phyloP scores from a whole-genome alignment of 257 asterid species.

The Leonotis leonurus region DNA sequence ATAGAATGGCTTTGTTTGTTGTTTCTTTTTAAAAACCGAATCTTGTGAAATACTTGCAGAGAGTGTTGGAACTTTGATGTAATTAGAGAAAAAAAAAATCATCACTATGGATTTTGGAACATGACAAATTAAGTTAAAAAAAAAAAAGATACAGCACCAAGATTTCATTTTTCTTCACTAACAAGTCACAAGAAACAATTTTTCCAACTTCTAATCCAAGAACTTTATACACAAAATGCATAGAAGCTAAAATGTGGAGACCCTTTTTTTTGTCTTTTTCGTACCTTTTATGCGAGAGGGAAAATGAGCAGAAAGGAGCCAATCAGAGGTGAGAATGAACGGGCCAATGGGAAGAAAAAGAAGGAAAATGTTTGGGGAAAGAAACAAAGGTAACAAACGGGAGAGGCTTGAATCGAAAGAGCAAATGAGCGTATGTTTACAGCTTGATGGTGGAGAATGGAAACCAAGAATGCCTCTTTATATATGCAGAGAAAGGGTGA shows the following conservation, averaged over 20 bases:
- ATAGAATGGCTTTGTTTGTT: not conserved
- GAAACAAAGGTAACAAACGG: conserved; percentile 2
- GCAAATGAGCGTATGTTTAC: not conserved
- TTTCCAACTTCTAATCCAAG: too few species aligned
- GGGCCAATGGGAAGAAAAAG: not conserved
- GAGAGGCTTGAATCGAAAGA: conserved; percentile 4
- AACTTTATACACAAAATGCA: too few species aligned
- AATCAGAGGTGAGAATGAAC: conserved; percentile 3
- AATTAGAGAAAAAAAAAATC: too few species aligned
- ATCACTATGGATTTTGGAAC: too few species aligned
- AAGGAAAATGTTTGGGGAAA: not conserved
- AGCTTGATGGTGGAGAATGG: conserved; percentile 23
- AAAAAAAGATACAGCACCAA: not conserved
- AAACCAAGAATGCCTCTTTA: not conserved
- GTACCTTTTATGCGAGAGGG: conserved; percentile 18
- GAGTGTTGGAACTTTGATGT: too few species aligned
- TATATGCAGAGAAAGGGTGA: not conserved
- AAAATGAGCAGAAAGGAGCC: conserved; percentile 5
- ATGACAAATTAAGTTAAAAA: not conserved
- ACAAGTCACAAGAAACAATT: too few species aligned
- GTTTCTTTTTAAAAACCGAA: not conserved
- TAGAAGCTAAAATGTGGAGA: not conserved
- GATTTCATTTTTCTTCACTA: not conserved
- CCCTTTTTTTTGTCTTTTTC: not conserved
- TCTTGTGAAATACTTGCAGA: not conserved